Conservation (phyloP, 1,139 yeast genomes). For the Sugiyamaella neomexicana region DNA sequence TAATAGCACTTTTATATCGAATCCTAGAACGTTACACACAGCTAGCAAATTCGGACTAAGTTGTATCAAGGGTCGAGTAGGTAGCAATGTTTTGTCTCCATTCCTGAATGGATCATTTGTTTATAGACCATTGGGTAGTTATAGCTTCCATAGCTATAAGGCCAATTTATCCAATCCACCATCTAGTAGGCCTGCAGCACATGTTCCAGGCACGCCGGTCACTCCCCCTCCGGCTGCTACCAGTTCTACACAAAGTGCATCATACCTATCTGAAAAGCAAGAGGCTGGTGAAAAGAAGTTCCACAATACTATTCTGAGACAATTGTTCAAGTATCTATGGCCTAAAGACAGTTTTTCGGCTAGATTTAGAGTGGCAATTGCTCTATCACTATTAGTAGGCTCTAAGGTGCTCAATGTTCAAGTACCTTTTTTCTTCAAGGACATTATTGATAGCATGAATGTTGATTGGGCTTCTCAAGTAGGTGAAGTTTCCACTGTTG, state of each 20-base stretch:
- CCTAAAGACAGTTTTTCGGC: slow-evolving; percentile 72
- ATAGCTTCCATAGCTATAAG: not conserved
- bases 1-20: not conserved
- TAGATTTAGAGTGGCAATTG: slow-evolving; percentile 71
- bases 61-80: too few species aligned
- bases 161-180: not conserved
- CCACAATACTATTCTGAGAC: slow-evolving; percentile 35
- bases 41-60: not conserved
- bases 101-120: too few species aligned
- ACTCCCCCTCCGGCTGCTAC: not conserved
- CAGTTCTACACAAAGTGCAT: not conserved
- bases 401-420: slow-evolving; percentile 89
- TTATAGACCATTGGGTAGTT: too few species aligned
- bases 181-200: not conserved
- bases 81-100: too few species aligned
- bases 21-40: not conserved
- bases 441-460: slow-evolving; percentile 89
- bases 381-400: slow-evolving; percentile 67
- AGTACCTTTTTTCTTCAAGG: slow-evolving; percentile 92
- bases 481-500: slow-evolving; percentile 52
- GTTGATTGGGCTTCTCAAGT: slow-evolving; percentile 80
- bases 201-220: not conserved
- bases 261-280: slow-evolving; percentile 11
- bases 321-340: slow-evolving; percentile 77
- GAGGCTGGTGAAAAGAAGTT: slow-evolving; percentile 18